Conservation (phyloP, 768 basidiomycete genomes). For the Hemileccinum impolitum region DNA sequence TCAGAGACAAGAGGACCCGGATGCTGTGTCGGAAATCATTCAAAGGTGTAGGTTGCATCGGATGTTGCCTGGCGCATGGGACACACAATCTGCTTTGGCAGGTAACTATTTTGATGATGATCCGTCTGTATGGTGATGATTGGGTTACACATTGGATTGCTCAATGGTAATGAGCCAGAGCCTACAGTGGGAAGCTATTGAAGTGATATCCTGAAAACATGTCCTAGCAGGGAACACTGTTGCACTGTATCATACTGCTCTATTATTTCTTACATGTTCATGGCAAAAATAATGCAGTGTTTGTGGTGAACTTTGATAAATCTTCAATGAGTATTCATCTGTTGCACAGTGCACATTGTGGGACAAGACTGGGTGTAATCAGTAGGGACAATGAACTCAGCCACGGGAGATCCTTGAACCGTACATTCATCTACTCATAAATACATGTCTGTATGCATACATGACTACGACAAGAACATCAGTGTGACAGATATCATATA, state of each 20-base stretch:
- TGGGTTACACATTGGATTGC: not conserved
- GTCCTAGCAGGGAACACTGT: too few species aligned
- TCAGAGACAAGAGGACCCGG: conserved; percentile 38
- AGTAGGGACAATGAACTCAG: too few species aligned
- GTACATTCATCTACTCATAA: conserved; percentile 20
- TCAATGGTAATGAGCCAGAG: not conserved
- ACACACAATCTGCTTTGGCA: conserved; percentile 42
- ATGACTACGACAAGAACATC: conserved; percentile 9
- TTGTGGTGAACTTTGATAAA: too few species aligned
- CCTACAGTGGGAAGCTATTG: too few species aligned
- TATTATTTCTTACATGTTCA: too few species aligned
- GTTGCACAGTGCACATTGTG: too few species aligned
- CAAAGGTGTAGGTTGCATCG: conserved; percentile 49
- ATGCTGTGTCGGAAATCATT: conserved; percentile 43
- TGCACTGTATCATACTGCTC: too few species aligned
- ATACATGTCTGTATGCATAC: conserved; percentile 17
- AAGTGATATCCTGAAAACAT: not conserved
- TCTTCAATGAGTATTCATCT: too few species aligned
- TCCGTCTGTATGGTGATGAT: conserved; percentile 36
- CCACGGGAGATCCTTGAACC: too few species aligned
- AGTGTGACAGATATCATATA: conserved; percentile 6
- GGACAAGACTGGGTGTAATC: too few species aligned
- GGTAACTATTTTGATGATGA: conserved; percentile 70
- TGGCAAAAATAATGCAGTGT: too few species aligned
- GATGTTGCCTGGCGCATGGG: conserved; percentile 38